Evolutionary conservation across 768 basidiomycete species (phyloP).

Genomic region (Lentinus tigrinus): DNA sequence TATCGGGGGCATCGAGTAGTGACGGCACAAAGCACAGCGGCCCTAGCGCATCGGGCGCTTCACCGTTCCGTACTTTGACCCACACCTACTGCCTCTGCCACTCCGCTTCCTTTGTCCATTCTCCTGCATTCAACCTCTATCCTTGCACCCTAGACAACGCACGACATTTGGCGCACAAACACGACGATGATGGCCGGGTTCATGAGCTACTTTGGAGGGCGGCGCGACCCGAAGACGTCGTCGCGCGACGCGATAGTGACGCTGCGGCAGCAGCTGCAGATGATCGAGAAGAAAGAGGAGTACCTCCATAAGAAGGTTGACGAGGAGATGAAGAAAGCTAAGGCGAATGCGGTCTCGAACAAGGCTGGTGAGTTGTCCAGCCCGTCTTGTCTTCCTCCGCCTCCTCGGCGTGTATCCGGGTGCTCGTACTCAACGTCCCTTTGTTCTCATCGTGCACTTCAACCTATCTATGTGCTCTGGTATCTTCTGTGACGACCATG

Average conservation of each 20-base stretch:
- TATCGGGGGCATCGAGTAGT: constrained; percentile 31
- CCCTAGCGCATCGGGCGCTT: constrained; percentile 5
- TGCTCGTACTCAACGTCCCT: background rate
- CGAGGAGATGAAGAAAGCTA: constrained; percentile 89
- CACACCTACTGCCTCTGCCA: background rate
- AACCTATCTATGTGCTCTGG: background rate
- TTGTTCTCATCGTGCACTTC: background rate
- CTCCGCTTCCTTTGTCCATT: background rate
- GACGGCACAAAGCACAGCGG: too few relatives aligned
- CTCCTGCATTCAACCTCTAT: background rate
- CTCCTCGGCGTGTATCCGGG: background rate
- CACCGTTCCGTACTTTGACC: constrained; percentile 13
- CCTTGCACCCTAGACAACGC: background rate
- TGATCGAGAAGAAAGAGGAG: constrained; percentile 99
- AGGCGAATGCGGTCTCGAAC: constrained; percentile 89
- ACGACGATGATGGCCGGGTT: constrained; percentile 64
- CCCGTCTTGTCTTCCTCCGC: background rate
- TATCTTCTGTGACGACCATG: background rate
- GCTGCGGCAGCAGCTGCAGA: constrained; percentile 89
- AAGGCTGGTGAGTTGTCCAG: constrained; percentile 70
- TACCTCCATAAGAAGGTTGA: constrained; percentile 95
- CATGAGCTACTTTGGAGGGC: constrained; percentile 88
- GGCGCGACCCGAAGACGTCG: constrained; percentile 78
- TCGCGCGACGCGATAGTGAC: constrained; percentile 92
- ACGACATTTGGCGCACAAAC: background rate